These are phyloP conservation scores for Sporothrix inflata DNA, from an alignment of 2,329 filamentous ascomycete species.

Conservation along the genomic window DNA sequence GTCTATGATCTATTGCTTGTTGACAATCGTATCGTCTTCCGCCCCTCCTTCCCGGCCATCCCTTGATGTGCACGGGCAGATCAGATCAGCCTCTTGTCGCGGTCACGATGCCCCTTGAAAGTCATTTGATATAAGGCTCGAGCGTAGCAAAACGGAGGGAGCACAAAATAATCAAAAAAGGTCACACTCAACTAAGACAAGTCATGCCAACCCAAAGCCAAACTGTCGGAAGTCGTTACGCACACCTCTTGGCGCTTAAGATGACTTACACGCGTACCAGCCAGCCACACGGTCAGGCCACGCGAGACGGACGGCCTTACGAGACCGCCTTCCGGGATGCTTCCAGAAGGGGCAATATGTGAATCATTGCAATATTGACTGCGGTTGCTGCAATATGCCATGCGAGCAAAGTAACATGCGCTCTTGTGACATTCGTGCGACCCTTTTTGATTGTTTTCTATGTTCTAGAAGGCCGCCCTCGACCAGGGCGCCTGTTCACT, in stretches of 20 bases:
- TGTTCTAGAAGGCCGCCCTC: neutral
- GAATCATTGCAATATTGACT: slow-evolving; percentile 10
- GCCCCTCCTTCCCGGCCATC: neutral
- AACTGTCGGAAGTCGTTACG: neutral
- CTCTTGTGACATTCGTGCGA: neutral
- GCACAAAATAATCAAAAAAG: neutral
- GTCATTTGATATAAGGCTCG: neutral
- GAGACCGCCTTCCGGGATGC: neutral
- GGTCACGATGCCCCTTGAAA: neutral
- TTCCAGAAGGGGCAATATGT: neutral
- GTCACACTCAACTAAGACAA: neutral
- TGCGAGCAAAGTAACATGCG: neutral
- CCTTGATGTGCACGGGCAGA: neutral
- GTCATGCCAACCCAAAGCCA: neutral
- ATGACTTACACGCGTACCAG: neutral
- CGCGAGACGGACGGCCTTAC: neutral
- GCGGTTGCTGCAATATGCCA: neutral
- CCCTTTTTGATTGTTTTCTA: neutral
- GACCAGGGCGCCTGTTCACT: neutral
- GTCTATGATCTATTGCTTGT: neutral
- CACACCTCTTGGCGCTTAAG: neutral
- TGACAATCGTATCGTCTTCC: neutral
- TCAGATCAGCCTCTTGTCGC: neutral
- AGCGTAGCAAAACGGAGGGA: neutral
- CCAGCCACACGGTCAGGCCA: neutral